A percentile compares a stretch with the other conserved stretches of the same genome.
Conservation (phyloP, 345 rosid species). For the Citrus hindsii region DNA sequence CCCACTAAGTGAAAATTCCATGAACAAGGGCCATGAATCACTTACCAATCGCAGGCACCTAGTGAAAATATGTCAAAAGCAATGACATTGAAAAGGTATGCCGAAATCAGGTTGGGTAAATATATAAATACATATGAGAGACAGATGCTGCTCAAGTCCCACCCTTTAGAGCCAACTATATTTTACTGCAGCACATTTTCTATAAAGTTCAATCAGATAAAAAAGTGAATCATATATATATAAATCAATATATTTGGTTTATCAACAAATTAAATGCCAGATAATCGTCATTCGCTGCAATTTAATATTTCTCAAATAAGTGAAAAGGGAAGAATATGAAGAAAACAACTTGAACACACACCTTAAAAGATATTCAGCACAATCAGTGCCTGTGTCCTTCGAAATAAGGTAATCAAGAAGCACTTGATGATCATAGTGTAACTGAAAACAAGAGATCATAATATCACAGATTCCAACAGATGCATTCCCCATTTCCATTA, state of each 20-base stretch:
- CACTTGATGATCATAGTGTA: slow-evolving; percentile 87
- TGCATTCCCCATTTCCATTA: background rate
- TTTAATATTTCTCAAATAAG: background rate
- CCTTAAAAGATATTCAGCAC: slow-evolving; percentile 87
- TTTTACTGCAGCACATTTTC: background rate
- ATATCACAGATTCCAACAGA: background rate
- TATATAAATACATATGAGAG: background rate
- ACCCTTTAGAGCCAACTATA: background rate
- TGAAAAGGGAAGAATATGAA: background rate
- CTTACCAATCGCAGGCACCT: slow-evolving; percentile 61
- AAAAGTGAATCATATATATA: background rate
- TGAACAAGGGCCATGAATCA: slow-evolving; percentile 56
- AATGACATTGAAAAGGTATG: background rate
- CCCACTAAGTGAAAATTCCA: slow-evolving; percentile 32
- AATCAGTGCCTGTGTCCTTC: slow-evolving; percentile 62
- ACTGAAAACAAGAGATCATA: slow-evolving; percentile 33
- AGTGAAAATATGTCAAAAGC: slow-evolving; percentile 2
- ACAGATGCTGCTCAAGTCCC: background rate
- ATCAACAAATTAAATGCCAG: background rate
- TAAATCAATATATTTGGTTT: background rate
- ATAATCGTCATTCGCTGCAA: background rate
- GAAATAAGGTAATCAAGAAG: slow-evolving; percentile 93
- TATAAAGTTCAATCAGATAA: background rate
- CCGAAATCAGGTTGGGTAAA: background rate
- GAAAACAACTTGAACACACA: slow-evolving; percentile 24